A percentile compares a stretch with the other conserved stretches of the same genome.
Conservation (phyloP, 1,284 basidiomycete species). For the Boletus sp. region DNA sequence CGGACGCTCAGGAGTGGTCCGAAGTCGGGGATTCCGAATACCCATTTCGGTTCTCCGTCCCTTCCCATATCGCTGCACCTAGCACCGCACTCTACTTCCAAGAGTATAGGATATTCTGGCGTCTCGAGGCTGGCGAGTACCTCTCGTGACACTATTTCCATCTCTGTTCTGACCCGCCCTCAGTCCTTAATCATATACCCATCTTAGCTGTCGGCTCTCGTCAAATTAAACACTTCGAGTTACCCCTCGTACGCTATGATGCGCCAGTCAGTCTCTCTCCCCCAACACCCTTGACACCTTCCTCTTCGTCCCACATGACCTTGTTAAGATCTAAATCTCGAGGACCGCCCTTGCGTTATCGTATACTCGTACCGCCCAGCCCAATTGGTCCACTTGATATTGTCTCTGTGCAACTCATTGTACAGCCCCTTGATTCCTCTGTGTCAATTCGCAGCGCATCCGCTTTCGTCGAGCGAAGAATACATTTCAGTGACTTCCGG, state of each 20-base stretch:
- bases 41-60: slow-evolving; percentile 69
- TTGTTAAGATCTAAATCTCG: slow-evolving; percentile 45
- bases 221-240: slow-evolving; percentile 64
- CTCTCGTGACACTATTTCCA: slow-evolving; percentile 9
- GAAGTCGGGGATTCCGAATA: slow-evolving; percentile 62
- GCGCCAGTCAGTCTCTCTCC: slow-evolving; percentile 39
- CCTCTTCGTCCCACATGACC: slow-evolving; percentile 36
- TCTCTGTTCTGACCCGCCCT: slow-evolving; percentile 16
- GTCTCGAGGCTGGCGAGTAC: slow-evolving; percentile 72
- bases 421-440: slow-evolving; percentile 47
- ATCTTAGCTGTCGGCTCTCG: slow-evolving; percentile 65
- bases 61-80: slow-evolving; percentile 60
- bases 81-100: slow-evolving; percentile 67
- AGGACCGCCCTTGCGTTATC: slow-evolving; percentile 49
- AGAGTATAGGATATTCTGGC: slow-evolving; percentile 77
- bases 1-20: slow-evolving; percentile 52
- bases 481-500: slow-evolving; percentile 45
- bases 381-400: slow-evolving; percentile 59
- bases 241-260: slow-evolving; percentile 67
- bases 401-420: slow-evolving; percentile 51
- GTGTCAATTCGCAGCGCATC: slow-evolving; percentile 54
- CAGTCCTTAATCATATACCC: slow-evolving; percentile 65
- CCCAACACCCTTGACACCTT: slow-evolving; percentile 32
- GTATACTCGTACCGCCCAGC: slow-evolving; percentile 42
- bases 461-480: slow-evolving; percentile 55